These are phyloP conservation scores for Ogataea parapolymorpha DNA, from an alignment of 805 yeast genomes.

Conservation along the genomic window DNA sequence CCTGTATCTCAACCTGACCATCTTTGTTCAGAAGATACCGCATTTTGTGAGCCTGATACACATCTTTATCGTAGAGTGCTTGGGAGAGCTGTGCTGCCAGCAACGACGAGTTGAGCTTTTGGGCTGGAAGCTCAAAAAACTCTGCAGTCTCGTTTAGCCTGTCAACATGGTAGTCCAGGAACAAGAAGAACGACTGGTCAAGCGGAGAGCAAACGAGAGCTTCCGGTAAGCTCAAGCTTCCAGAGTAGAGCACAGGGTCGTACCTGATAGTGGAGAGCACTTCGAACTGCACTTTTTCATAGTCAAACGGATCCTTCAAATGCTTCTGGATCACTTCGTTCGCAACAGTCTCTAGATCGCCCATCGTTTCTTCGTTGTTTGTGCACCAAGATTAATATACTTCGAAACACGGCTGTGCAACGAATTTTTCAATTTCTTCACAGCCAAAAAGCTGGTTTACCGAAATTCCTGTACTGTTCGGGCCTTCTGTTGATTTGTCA, in stretches of 20 bases:
- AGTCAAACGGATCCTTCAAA: slow-evolving; percentile 15
- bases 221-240: slow-evolving; percentile 21
- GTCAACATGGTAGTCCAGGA: slow-evolving; percentile 60
- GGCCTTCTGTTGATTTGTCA: background rate
- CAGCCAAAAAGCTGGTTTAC: slow-evolving; percentile 1
- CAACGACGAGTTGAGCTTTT: slow-evolving; percentile 35
- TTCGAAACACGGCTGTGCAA: slow-evolving; percentile 12
- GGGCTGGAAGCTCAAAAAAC: slow-evolving; percentile 48
- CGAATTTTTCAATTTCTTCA: background rate
- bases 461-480: slow-evolving; percentile 7
- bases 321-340: slow-evolving; percentile 7
- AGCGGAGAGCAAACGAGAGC: slow-evolving; percentile 25
- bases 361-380: background rate
- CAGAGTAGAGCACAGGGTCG: slow-evolving; percentile 54
- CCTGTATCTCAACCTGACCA: slow-evolving; percentile 32
- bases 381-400: background rate
- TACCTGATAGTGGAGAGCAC: slow-evolving; percentile 71
- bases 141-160: slow-evolving; percentile 53
- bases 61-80: slow-evolving; percentile 32
- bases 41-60: slow-evolving; percentile 41
- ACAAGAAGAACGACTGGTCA: slow-evolving; percentile 46
- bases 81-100: slow-evolving; percentile 42
- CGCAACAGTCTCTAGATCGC: slow-evolving; percentile 7
- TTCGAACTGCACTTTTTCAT: slow-evolving; percentile 38
- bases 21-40: slow-evolving; percentile 40